A percentile compares a stretch with the other conserved stretches of the same genome.
Evolutionary conservation across 768 basidiomycete species (phyloP).

Genomic region (Amanita subjunquillea): DNA sequence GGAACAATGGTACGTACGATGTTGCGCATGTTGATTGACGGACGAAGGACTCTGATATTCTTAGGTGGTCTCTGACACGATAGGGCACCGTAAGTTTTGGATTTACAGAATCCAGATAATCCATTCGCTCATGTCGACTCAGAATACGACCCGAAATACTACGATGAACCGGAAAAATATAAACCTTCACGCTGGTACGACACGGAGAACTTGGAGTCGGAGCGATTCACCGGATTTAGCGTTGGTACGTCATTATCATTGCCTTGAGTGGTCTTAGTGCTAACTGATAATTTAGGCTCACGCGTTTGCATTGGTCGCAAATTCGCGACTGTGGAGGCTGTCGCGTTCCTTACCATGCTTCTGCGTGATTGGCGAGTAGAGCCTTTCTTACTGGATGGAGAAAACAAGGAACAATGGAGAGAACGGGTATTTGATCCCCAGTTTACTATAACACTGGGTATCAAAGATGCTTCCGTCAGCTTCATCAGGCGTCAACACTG

Average conservation of each 20-base stretch:
- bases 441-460: constrained; percentile 16
- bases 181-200: constrained; percentile 28
- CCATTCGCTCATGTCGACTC: neutral
- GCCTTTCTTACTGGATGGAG: constrained; percentile 16
- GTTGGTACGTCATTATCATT: constrained; percentile 2
- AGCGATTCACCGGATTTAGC: constrained; percentile 6
- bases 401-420: constrained; percentile 19
- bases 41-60: neutral
- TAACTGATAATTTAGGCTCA: constrained; percentile 17
- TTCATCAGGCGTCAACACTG: constrained; percentile 6
- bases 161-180: constrained; percentile 24
- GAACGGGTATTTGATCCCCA: constrained; percentile 14
- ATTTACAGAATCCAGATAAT: neutral
- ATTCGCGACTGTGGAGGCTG: constrained; percentile 30
- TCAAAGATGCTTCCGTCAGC: constrained; percentile 10
- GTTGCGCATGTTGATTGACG: neutral
- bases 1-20: neutral
- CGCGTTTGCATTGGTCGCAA: constrained; percentile 31
- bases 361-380: constrained; percentile 32
- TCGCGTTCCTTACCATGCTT: constrained; percentile 28
- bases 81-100: constrained; percentile 1
- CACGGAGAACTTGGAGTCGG: constrained; percentile 4
- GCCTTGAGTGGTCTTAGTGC: neutral
- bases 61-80: neutral
- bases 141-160: constrained; percentile 27